phyloP scores from a whole-genome alignment of 176 grass and related monocot species.

The Alopecurus myosuroides region DNA sequence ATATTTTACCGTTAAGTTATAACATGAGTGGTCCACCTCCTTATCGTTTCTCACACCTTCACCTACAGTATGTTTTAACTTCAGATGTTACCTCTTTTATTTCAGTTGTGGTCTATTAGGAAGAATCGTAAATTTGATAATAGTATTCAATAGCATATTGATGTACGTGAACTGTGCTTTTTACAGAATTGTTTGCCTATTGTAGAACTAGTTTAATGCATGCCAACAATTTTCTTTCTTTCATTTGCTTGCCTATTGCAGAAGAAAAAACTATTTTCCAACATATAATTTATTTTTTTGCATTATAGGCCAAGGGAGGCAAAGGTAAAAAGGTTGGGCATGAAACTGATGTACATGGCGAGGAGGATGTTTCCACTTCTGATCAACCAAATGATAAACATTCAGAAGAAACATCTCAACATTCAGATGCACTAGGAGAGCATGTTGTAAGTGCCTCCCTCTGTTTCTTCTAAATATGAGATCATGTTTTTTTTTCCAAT shows the following conservation, averaged over 20 bases:
- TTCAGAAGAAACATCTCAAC: constrained; percentile 47
- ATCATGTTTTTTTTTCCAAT: neutral
- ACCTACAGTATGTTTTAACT: neutral
- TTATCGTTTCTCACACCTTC: neutral
- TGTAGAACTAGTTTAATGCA: constrained; percentile 4
- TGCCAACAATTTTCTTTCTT: neutral
- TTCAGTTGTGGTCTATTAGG: constrained; percentile 6
- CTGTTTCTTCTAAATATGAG: neutral
- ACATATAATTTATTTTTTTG: neutral
- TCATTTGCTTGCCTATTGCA: neutral
- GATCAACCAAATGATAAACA: constrained; percentile 71
- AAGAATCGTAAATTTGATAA: neutral
- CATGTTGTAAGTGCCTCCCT: constrained; percentile 33
- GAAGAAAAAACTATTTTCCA: constrained; percentile 1
- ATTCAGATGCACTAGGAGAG: constrained; percentile 54
- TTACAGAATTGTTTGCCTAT: neutral
- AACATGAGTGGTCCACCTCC: neutral
- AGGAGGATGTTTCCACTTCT: constrained; percentile 82
- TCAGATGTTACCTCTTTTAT: neutral
- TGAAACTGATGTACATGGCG: constrained; percentile 63
- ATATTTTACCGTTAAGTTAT: neutral
- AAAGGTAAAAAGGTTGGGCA: constrained; percentile 57
- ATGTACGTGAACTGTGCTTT: neutral
- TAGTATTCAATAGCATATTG: neutral
- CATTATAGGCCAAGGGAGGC: constrained; percentile 65